phyloP scores from a whole-genome alignment of 495 filamentous ascomycete genomes.

The Penicillium pancosmium region DNA sequence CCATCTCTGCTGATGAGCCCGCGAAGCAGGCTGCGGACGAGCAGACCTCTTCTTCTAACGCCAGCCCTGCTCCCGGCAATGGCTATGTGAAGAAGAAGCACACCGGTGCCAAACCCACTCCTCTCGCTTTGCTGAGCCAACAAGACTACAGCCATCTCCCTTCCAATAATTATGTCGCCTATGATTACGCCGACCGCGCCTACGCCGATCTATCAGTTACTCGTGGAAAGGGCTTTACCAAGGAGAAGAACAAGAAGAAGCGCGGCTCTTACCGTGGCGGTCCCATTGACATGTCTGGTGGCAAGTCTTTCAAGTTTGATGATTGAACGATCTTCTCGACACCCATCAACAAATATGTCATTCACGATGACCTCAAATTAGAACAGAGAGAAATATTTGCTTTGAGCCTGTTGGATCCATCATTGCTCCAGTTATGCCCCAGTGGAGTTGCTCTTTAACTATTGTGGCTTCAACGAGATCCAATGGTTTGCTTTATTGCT shows the following conservation, averaged over 20 bases:
- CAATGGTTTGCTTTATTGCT: not conserved
- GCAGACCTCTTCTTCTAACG: conserved; percentile 37
- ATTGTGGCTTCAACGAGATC: not conserved
- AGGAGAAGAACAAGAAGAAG: conserved; percentile 98
- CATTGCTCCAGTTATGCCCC: not conserved
- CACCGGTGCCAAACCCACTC: conserved; percentile 47
- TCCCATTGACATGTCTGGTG: conserved; percentile 68
- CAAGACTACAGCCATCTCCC: conserved; percentile 19
- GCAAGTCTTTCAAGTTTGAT: conserved; percentile 84
- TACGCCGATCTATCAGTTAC: conserved; percentile 86
- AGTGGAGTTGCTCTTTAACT: not conserved
- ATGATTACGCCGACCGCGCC: conserved; percentile 88
- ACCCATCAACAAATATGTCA: not conserved
- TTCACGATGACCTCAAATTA: not conserved
- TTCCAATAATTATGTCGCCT: conserved; percentile 73
- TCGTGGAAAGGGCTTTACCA: conserved; percentile 96
- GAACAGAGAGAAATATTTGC: not conserved
- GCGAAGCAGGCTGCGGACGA: conserved; percentile 30
- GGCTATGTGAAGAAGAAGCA: conserved; percentile 55
- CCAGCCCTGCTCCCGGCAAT: conserved; percentile 50
- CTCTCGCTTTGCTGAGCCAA: conserved; percentile 49
- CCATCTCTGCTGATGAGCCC: conserved; percentile 39
- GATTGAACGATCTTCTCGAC: conserved; percentile 51
- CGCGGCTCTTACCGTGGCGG: conserved; percentile 86
- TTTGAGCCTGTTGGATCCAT: not conserved